Percentiles rank a stretch among this genome's conserved stretches.
phyloP scores from a whole-genome alignment of 306 rosid genomes.

The Styphnolobium japonicum region DNA sequence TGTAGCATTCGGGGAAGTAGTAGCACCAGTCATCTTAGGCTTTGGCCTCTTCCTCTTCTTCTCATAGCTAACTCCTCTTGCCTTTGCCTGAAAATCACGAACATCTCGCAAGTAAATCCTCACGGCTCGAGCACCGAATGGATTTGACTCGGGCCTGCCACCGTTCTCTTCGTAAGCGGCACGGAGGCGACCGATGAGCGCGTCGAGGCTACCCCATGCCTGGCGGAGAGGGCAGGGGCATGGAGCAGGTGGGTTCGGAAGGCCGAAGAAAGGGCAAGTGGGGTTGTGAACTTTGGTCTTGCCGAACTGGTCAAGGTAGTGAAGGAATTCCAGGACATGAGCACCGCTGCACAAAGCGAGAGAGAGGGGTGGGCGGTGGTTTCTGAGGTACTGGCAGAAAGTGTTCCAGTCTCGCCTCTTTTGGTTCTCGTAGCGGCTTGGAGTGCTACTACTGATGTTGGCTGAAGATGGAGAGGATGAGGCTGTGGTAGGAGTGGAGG shows the following conservation, averaged over 20 bases:
- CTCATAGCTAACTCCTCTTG: slow-evolving; percentile 88
- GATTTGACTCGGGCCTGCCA: slow-evolving; percentile 59
- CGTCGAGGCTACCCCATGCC: slow-evolving; percentile 98
- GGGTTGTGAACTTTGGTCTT: slow-evolving; percentile 90
- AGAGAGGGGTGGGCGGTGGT: slow-evolving; percentile 76
- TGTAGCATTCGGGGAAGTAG: no score
- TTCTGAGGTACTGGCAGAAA: slow-evolving; percentile 82
- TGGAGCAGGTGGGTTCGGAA: slow-evolving; percentile 80
- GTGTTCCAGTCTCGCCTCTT: slow-evolving; percentile 97
- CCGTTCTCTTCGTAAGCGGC: slow-evolving; percentile 91
- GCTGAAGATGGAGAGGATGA: not conserved
- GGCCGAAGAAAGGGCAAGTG: slow-evolving; percentile 79
- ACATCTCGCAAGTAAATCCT: slow-evolving; percentile 81
- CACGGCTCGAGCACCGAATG: slow-evolving; percentile 71
- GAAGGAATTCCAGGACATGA: slow-evolving; percentile 85
- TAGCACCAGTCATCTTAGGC: slow-evolving; percentile 10
- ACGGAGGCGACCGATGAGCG: slow-evolving; percentile 89
- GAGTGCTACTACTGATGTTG: slow-evolving; percentile 22
- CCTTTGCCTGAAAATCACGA: slow-evolving; percentile 85
- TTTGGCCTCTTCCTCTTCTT: slow-evolving; percentile 90
- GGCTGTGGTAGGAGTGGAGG: not conserved
- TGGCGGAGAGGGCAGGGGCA: slow-evolving; percentile 94
- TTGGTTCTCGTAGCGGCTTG: slow-evolving; percentile 91
- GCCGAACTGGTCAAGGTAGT: slow-evolving; percentile 88
- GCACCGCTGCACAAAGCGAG: slow-evolving; percentile 64